Percentiles rank a stretch among this genome's conserved stretches.
phyloP scores from a whole-genome alignment of 495 filamentous ascomycete species.

The Immersiella caudata region DNA sequence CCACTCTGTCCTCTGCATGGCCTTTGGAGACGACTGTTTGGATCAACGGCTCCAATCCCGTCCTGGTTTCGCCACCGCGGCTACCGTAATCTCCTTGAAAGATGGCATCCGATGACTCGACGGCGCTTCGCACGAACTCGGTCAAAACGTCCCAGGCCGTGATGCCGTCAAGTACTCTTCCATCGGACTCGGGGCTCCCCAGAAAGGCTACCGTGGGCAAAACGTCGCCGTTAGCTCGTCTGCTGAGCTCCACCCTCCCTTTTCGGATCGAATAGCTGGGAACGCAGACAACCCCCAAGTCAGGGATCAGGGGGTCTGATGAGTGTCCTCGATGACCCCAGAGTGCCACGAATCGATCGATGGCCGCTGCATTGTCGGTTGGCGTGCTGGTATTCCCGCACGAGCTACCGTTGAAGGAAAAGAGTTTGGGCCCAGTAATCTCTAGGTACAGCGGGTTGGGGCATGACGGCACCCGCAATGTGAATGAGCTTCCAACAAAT shows the following conservation, averaged over 20 bases:
- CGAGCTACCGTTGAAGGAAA: constrained; percentile 2
- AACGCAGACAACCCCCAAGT: neutral
- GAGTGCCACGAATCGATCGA: neutral
- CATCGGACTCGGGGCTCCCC: no score
- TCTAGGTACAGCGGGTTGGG: neutral
- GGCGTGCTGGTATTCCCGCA: neutral
- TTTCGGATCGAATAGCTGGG: constrained; percentile 6
- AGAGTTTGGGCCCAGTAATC: neutral
- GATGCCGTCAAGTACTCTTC: neutral
- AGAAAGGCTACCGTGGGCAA: neutral
- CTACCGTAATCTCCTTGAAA: neutral
- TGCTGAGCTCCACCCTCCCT: neutral
- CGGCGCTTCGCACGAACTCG: neutral
- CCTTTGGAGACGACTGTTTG: neutral
- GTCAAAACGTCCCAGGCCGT: constrained; percentile 5
- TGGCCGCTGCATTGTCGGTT: neutral
- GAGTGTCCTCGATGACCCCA: neutral
- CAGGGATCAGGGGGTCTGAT: neutral
- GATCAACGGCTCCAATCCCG: neutral
- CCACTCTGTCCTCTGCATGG: neutral
- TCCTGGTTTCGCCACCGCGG: neutral
- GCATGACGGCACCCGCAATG: neutral
- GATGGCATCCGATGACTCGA: neutral
- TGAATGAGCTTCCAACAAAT: neutral
- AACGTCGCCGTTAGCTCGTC: neutral